Conservation (phyloP, 78 protist genomes). For the Corallochytrium limacisporum region DNA sequence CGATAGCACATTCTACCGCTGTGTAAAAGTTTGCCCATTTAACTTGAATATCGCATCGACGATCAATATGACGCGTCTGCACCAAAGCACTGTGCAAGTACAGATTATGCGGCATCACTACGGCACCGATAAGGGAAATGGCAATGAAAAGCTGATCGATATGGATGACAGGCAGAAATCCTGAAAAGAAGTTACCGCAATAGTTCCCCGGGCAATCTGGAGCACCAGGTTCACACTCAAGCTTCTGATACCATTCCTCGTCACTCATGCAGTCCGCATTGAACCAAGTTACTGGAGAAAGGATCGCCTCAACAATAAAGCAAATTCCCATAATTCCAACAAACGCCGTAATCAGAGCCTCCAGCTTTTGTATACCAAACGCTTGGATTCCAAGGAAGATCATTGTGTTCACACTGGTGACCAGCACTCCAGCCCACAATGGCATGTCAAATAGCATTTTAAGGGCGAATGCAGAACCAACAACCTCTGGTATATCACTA, state of each 20-base stretch:
- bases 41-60: not conserved
- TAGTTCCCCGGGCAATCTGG: constrained; percentile 3
- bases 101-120: constrained; percentile 20
- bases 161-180: not conserved
- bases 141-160: not conserved
- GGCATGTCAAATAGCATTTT: constrained; percentile 6
- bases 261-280: not conserved
- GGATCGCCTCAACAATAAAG: constrained; percentile 3
- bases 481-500: constrained; percentile 53
- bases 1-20: constrained; percentile 10
- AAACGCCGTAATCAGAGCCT: not conserved
- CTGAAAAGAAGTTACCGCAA: not conserved
- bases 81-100: constrained; percentile 19
- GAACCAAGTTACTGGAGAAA: constrained; percentile 4
- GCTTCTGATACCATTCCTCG: not conserved
- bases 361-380: constrained; percentile 11
- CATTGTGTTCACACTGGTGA: constrained; percentile 7
- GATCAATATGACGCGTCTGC: constrained; percentile 15
- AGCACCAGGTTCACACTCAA: not conserved
- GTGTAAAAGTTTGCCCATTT: constrained; percentile 13
- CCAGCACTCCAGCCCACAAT: not conserved
- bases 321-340: constrained; percentile 9
- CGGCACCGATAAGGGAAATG: constrained; percentile 1
- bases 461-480: constrained; percentile 10
- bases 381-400: not conserved